Evolutionary conservation across 2,329 filamentous ascomycete species (phyloP).

Genomic region (Fusarium albidum): DNA sequence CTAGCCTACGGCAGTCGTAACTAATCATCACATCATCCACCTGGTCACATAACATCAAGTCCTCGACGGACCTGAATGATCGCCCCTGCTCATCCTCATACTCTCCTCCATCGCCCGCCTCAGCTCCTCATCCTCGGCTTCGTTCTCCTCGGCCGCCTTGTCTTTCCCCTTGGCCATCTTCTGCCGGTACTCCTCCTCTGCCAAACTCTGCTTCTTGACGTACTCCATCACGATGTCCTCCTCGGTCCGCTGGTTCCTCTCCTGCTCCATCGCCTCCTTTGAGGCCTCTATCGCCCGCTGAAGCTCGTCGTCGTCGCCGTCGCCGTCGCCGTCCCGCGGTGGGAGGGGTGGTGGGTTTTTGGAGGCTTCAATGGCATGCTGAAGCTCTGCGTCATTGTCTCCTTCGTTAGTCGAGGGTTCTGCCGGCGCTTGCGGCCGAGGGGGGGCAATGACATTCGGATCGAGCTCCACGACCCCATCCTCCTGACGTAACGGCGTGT

Average conservation of each 20-base stretch:
- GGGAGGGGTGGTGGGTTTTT: slow-evolving; percentile 37
- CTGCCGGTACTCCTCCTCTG: slow-evolving; percentile 66
- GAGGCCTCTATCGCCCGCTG: slow-evolving; percentile 52
- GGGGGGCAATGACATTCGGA: neutral
- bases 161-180: slow-evolving; percentile 47
- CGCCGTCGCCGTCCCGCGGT: slow-evolving; percentile 43
- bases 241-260: slow-evolving; percentile 60
- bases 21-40: slow-evolving; percentile 2
- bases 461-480: slow-evolving; percentile 28
- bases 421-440: neutral
- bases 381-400: slow-evolving; percentile 47
- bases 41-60: slow-evolving; percentile 11
- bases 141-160: slow-evolving; percentile 39
- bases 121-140: slow-evolving; percentile 64
- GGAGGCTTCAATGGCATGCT: slow-evolving; percentile 53
- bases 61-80: slow-evolving; percentile 38
- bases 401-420: slow-evolving; percentile 16
- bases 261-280: slow-evolving; percentile 50
- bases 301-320: slow-evolving; percentile 41
- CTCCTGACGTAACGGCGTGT: slow-evolving; percentile 30
- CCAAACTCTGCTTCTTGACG: slow-evolving; percentile 76
- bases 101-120: slow-evolving; percentile 64
- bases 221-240: slow-evolving; percentile 79
- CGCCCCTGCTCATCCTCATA: slow-evolving; percentile 50
- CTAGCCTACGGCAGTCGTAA: slow-evolving; percentile 11